These are phyloP conservation scores for Syncephalastrum racemosum DNA, from an alignment of 371 early-diverging fungal species.

Conservation along the genomic window DNA sequence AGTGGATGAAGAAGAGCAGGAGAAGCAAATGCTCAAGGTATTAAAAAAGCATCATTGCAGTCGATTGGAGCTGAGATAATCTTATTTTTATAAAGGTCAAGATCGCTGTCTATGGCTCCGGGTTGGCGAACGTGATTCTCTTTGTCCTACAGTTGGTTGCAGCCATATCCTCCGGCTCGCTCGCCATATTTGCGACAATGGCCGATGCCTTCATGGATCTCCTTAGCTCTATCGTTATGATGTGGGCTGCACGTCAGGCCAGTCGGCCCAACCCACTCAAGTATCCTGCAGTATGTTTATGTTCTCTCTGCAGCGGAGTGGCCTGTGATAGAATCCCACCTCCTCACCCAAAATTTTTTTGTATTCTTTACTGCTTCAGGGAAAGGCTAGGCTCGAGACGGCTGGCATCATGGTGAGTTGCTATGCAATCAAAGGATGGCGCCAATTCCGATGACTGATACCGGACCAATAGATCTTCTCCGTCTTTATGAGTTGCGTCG, in stretches of 20 bases:
- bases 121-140: slow-evolving; percentile 76
- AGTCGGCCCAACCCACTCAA: slow-evolving; percentile 61
- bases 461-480: slow-evolving; percentile 53
- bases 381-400: slow-evolving; percentile 87
- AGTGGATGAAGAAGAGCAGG: slow-evolving; percentile 35
- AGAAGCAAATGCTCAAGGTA: slow-evolving; percentile 54
- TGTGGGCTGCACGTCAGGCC: slow-evolving; percentile 66
- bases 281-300: slow-evolving; percentile 73
- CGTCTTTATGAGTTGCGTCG: slow-evolving; percentile 87
- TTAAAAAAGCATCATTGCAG: background rate
- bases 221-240: slow-evolving; percentile 67
- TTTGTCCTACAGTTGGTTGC: slow-evolving; percentile 83
- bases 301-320: background rate
- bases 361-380: slow-evolving; percentile 40
- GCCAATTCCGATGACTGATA: background rate
- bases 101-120: slow-evolving; percentile 85
- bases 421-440: background rate
- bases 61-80: background rate
- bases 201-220: slow-evolving; percentile 94
- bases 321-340: too few species aligned
- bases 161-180: slow-evolving; percentile 81
- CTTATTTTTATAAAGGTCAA: slow-evolving; percentile 50
- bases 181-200: slow-evolving; percentile 91
- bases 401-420: slow-evolving; percentile 83
- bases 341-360: too few species aligned